These are phyloP conservation scores for Aspergillus ochraceoroseus DNA, from an alignment of 2,329 filamentous ascomycete genomes.

Conservation along the genomic window DNA sequence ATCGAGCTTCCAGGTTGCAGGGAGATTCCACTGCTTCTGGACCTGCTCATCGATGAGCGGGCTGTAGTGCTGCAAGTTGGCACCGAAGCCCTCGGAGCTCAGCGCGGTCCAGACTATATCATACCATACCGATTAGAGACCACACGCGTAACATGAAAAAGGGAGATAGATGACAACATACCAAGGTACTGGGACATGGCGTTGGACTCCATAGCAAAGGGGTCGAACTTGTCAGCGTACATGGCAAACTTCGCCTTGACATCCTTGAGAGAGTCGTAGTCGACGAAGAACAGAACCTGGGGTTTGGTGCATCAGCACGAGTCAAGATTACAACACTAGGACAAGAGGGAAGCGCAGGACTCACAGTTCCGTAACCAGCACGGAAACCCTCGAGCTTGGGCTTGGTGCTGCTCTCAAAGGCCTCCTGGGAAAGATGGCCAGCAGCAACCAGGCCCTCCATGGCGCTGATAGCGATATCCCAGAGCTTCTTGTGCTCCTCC, in stretches of 20 bases:
- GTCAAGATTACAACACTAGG: background rate
- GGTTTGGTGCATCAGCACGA: background rate
- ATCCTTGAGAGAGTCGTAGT: slow-evolving; percentile 59
- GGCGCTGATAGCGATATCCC: slow-evolving; percentile 67
- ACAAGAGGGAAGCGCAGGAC: slow-evolving; percentile 28
- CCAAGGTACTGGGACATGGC: slow-evolving; percentile 71
- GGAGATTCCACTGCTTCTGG: slow-evolving; percentile 62
- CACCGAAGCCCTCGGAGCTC: slow-evolving; percentile 75
- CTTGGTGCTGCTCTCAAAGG: slow-evolving; percentile 45
- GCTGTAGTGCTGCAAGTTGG: slow-evolving; percentile 91
- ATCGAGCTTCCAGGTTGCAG: slow-evolving; percentile 67
- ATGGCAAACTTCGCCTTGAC: slow-evolving; percentile 59
- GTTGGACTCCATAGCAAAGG: slow-evolving; percentile 67
- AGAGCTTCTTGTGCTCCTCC: slow-evolving; percentile 80
- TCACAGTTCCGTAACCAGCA: slow-evolving; percentile 68
- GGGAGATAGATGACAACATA: slow-evolving; percentile 16
- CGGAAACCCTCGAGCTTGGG: slow-evolving; percentile 57
- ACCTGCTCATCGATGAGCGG: slow-evolving; percentile 73
- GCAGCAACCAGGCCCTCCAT: slow-evolving; percentile 43
- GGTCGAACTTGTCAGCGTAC: slow-evolving; percentile 76
- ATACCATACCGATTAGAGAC: too few species aligned
- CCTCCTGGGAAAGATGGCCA: slow-evolving; percentile 52
- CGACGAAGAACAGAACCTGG: slow-evolving; percentile 76
- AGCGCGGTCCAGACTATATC: slow-evolving; percentile 68
- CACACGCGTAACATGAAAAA: too few species aligned